These are phyloP conservation scores for Chaetoceros tenuissimus DNA, from an alignment of 108 stramenopile genomes.

Conservation along the genomic window DNA sequence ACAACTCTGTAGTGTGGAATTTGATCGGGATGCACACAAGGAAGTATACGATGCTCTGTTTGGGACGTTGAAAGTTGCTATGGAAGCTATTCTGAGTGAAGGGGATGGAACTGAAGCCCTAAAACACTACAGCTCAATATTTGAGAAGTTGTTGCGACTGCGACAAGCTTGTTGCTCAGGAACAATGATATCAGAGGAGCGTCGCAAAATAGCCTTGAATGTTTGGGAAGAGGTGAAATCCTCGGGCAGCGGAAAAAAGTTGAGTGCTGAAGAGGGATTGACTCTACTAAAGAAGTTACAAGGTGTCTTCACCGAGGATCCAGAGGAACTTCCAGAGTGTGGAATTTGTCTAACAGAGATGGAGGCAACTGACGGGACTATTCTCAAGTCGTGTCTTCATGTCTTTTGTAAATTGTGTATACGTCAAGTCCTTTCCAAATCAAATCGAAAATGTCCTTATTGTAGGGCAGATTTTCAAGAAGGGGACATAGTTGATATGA, in stretches of 20 bases:
- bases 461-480: too few relatives aligned
- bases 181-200: constrained; percentile 25
- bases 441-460: too few relatives aligned
- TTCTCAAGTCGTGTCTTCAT: constrained; percentile 38
- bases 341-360: constrained; percentile 54
- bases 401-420: constrained; percentile 54
- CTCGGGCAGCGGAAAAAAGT: constrained; percentile 13
- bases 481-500: too few relatives aligned
- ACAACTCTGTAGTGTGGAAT: constrained; percentile 23
- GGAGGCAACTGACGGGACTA: constrained; percentile 22
- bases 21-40: constrained; percentile 32
- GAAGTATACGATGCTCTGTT: constrained; percentile 41
- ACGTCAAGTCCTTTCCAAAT: constrained; percentile 26
- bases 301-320: constrained; percentile 29
- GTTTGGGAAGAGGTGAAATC: constrained; percentile 31
- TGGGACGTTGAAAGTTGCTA: constrained; percentile 19
- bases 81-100: constrained; percentile 18
- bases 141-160: constrained; percentile 48
- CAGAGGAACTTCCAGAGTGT: constrained; percentile 38
- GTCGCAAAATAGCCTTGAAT: constrained; percentile 27
- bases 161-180: constrained; percentile 52
- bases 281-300: constrained; percentile 46
- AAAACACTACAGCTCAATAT: constrained; percentile 20
- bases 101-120: too few relatives aligned
- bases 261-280: constrained; percentile 47